phyloP scores from a whole-genome alignment of 768 basidiomycete species.

The Mycena polygramma region DNA sequence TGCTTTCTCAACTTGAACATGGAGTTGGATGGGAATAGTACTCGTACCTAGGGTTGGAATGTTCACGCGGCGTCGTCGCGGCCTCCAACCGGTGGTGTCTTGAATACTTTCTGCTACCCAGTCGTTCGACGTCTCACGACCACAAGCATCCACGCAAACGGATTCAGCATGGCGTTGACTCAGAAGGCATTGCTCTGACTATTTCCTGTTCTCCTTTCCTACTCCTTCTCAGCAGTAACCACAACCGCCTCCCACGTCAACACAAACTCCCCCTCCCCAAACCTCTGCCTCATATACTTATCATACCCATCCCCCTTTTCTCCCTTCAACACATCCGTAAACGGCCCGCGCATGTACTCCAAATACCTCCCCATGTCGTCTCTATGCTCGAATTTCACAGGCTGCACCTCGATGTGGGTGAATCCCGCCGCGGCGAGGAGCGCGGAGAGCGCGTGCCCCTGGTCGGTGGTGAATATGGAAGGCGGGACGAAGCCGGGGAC shows the following conservation, averaged over 20 bases:
- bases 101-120: too few species aligned
- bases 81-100: too few species aligned
- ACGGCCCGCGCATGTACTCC: not conserved
- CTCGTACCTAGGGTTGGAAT: too few species aligned
- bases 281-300: slow-evolving; percentile 9
- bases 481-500: not conserved
- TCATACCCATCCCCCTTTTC: slow-evolving; percentile 20
- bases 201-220: not conserved
- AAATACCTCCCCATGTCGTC: slow-evolving; percentile 3
- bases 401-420: slow-evolving; percentile 7
- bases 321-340: not conserved
- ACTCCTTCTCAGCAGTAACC: slow-evolving; percentile 23
- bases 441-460: not conserved
- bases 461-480: slow-evolving; percentile 9
- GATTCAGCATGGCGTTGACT: too few species aligned
- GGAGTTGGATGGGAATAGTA: too few species aligned
- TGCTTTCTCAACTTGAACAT: too few species aligned
- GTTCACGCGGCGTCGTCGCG: too few species aligned
- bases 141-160: too few species aligned
- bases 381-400: slow-evolving; percentile 8
- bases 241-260: slow-evolving; percentile 18
- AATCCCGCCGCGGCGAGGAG: slow-evolving; percentile 16
- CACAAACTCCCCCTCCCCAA: slow-evolving; percentile 16
- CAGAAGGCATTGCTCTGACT: too few species aligned
- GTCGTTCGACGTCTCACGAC: too few species aligned